Conservation (phyloP, 768 basidiomycete genomes). For the Goffeauzyma gilvescens region DNA sequence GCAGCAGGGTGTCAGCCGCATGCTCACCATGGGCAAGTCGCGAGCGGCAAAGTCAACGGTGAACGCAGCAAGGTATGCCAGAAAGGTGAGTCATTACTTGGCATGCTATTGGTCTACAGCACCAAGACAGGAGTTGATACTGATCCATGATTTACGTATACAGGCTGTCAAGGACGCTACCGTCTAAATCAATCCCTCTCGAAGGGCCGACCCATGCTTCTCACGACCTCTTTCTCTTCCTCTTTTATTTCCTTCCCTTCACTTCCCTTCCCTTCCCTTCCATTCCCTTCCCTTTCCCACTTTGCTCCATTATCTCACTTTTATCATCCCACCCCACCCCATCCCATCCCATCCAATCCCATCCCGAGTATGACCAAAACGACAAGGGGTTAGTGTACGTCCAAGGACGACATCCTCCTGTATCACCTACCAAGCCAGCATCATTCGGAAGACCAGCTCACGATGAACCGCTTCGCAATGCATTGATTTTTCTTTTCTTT, state of each 20-base stretch:
- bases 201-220: too few species aligned
- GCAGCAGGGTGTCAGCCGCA: conserved; percentile 53
- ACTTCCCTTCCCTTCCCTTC: not conserved
- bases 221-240: not conserved
- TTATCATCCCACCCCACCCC: not conserved
- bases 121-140: not conserved
- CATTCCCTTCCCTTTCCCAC: not conserved
- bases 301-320: not conserved
- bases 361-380: not conserved
- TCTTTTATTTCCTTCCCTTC: not conserved
- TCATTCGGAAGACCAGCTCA: too few species aligned
- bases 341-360: not conserved
- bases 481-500: too few species aligned
- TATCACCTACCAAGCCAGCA: not conserved
- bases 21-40: conserved; percentile 51
- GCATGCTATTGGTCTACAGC: too few species aligned
- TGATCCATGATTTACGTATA: not conserved
- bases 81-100: conserved; percentile 43
- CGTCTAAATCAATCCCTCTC: conserved; percentile 3
- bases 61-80: conserved; percentile 81
- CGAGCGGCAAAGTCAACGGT: conserved; percentile 52
- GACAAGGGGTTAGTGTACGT: conserved; percentile 6
- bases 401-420: conserved; percentile 9
- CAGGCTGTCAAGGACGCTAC: conserved; percentile 14
- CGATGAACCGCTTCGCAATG: too few species aligned